Evolutionary conservation across 768 basidiomycete genomes (phyloP).

Genomic region (Pholiota molesta): DNA sequence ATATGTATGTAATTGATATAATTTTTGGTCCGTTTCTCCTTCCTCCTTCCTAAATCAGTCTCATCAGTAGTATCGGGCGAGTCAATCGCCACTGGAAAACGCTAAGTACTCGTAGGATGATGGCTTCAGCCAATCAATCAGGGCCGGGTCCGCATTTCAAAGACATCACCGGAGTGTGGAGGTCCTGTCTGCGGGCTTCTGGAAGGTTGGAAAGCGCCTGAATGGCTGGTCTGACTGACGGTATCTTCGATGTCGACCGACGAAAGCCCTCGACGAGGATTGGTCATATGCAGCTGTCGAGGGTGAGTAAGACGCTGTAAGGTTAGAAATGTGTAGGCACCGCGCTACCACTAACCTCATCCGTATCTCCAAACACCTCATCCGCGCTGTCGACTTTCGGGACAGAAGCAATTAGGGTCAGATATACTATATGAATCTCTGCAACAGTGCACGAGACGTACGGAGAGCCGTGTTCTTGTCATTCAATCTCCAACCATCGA

Average conservation of each 20-base stretch:
- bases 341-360: constrained; percentile 21
- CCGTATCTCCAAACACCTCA: constrained; percentile 47
- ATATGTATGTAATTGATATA: constrained; percentile 7
- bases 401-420: constrained; percentile 9
- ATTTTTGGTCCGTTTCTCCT: neutral
- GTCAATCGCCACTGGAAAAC: neutral
- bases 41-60: neutral
- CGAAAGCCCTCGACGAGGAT: constrained; percentile 32
- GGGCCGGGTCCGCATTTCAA: constrained; percentile 36
- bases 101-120: neutral
- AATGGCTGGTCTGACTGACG: constrained; percentile 13
- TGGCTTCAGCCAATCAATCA: constrained; percentile 14
- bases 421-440: neutral
- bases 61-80: neutral
- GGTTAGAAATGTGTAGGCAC: neutral
- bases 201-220: constrained; percentile 14
- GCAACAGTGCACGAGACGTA: constrained; percentile 28
- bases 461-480: constrained; percentile 55
- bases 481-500: constrained; percentile 51
- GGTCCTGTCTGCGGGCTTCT: constrained; percentile 15
- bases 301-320: constrained; percentile 6
- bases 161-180: constrained; percentile 27
- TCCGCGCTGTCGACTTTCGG: constrained; percentile 41
- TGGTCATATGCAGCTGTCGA: constrained; percentile 37
- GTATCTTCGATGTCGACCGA: constrained; percentile 20